Evolutionary conservation across 192 early-diverging fungal species (phyloP), one percentile per base, ranked within the genome.

Genomic region (Coemansia sp.): DNA sequence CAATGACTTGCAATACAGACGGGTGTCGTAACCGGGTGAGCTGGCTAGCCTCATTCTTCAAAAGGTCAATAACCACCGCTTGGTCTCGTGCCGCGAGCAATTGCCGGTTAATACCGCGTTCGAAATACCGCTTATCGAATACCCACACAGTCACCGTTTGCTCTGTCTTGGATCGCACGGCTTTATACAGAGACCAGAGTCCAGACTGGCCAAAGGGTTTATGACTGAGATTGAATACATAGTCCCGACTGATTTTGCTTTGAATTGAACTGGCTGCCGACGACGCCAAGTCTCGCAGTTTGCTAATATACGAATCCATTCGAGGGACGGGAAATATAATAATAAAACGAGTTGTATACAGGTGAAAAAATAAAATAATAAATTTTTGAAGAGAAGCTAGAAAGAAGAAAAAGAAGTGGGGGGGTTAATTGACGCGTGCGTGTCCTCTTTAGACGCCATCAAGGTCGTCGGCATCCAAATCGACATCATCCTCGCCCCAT

Each of bases 1-100:
- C 94, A 7, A 89, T 86, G 33, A 94, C 87, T 67, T 90, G 89
- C 33, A 95, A 68, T 57, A 95, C 79, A 30, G 85, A 86, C 13
- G 94, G 94, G 69, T 95, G 94, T 49, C 94, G 86, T 53, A 95
- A 71, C 17, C 91, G 87, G 17, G 91, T 73, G 4, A 93, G 72
- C 73, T 91, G 86, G 11, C 87, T 80, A 0, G 86, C 91, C 86
- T 91, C 89, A 64, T 75, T 84, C 67, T 87, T 88, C 32, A 91
- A 72, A 26, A 85, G 68, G 39, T 86, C 84, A 19, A 88, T 75
- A 17, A 91, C 76, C 28, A 65, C 70, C 42, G 86, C 82, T n/a
- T 76, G 84, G 28, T 86, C 86, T 4, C 70, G 64, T 49, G 61
- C 68, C 44, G 82, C 67, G 28, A 85, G 21, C 13, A 87, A 75